Conservation (phyloP, 1,139 yeast species). For the Scheffersomyces illinoinensis region DNA sequence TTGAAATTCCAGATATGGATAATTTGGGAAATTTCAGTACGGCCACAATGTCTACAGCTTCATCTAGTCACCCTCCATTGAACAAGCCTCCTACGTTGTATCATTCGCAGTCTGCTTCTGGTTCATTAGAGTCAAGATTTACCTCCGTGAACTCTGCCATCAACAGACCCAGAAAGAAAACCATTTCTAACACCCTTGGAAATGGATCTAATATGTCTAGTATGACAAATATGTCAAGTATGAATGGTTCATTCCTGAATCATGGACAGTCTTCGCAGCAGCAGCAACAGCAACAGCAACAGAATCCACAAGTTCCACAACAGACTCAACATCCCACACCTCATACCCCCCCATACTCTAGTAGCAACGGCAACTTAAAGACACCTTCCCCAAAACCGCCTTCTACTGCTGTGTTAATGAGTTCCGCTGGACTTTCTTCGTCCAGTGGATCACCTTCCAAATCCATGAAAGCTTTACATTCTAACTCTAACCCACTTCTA, state of each 20-base stretch:
- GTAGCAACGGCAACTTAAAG: constrained; percentile 16
- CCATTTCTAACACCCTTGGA: constrained; percentile 39
- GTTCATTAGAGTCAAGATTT: constrained; percentile 38
- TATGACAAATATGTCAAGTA: constrained; percentile 7
- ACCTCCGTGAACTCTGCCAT: constrained; percentile 20
- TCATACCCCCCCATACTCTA: constrained; percentile 40
- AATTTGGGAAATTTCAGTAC: constrained; percentile 26
- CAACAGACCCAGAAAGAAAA: constrained; percentile 36
- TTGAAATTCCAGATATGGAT: constrained; percentile 49
- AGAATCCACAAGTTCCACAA: constrained; percentile 6
- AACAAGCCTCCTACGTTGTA: constrained; percentile 52
- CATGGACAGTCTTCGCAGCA: constrained; percentile 2
- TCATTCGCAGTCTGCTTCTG: constrained; percentile 53
- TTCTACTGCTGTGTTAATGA: constrained; percentile 21
- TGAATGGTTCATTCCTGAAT: not conserved
- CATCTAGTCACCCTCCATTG: constrained; percentile 28
- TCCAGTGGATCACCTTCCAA: constrained; percentile 47
- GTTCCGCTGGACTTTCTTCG: constrained; percentile 15
- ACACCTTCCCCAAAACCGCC: constrained; percentile 47
- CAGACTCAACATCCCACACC: constrained; percentile 19
- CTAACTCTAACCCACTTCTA: constrained; percentile 48
- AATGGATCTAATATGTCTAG: constrained; percentile 11
- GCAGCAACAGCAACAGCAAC: constrained; percentile 3
- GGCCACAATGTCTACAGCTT: constrained; percentile 10
- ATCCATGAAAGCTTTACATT: constrained; percentile 55